Evolutionary conservation across 257 asterid species (phyloP).

Genomic region (Forsythia viridissima): DNA sequence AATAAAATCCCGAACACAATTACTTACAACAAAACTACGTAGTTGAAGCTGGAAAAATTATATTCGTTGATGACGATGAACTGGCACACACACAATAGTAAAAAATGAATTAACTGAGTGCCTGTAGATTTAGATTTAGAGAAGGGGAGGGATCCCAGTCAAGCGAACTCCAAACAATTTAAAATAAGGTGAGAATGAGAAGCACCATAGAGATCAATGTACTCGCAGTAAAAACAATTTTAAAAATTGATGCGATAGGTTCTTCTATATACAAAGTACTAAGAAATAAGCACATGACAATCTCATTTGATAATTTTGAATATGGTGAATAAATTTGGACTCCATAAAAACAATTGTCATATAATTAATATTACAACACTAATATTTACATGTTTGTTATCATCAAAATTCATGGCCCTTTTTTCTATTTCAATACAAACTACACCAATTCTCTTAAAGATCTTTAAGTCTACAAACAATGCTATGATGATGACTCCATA

Average conservation of each 20-base stretch:
- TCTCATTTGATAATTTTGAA: not conserved
- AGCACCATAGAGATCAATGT: too few species aligned
- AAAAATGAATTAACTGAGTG: not conserved
- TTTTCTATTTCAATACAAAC: not conserved
- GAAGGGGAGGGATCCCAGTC: slow-evolving; percentile 15
- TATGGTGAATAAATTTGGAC: not conserved
- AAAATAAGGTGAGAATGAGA: too few species aligned
- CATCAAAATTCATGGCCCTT: not conserved
- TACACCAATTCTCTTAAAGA: not conserved
- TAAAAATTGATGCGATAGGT: not conserved
- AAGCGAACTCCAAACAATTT: too few species aligned
- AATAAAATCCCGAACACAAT: not conserved
- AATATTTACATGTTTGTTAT: not conserved
- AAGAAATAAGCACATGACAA: too few species aligned
- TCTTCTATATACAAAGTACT: not conserved
- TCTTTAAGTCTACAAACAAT: slow-evolving; percentile 35
- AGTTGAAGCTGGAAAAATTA: not conserved
- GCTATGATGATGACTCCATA: slow-evolving; percentile 32
- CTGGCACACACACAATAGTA: not conserved
- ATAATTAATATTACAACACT: not conserved
- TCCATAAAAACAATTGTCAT: not conserved
- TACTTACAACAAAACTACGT: not conserved
- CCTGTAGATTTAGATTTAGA: slow-evolving; percentile 27
- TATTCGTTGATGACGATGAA: too few species aligned
- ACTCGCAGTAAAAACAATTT: too few species aligned